Evolutionary conservation across 768 basidiomycete species (phyloP).

Genomic region (Pholiota conissans): DNA sequence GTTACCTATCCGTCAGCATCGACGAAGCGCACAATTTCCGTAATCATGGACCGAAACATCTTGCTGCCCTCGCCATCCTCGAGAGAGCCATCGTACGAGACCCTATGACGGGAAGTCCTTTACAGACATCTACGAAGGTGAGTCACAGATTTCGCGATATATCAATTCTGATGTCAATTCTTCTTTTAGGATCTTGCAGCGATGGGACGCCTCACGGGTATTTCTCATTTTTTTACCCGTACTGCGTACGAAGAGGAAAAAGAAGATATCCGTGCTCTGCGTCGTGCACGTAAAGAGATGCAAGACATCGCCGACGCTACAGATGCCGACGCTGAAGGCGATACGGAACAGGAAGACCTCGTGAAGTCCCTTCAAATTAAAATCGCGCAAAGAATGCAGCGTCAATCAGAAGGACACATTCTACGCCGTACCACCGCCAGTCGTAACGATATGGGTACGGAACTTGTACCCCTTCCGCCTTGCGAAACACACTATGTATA

Average conservation of each 20-base stretch:
- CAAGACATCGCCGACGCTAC: neutral
- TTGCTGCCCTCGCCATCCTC: constrained; percentile 11
- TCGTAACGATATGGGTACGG: constrained; percentile 7
- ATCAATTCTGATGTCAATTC: neutral
- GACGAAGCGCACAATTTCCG: constrained; percentile 26
- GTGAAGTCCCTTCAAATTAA: constrained; percentile 5
- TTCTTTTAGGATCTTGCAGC: neutral
- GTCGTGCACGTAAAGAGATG: constrained; percentile 9
- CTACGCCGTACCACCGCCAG: constrained; percentile 22
- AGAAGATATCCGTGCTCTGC: constrained; percentile 10
- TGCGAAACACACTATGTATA: constrained; percentile 1
- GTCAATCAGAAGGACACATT: constrained; percentile 15
- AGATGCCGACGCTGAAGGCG: constrained; percentile 10
- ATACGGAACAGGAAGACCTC: constrained; percentile 8
- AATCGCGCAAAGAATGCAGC: constrained; percentile 15
- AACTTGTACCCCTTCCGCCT: constrained; percentile 18
- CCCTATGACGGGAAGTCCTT: constrained; percentile 28
- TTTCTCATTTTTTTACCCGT: constrained; percentile 23
- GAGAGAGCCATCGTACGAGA: constrained; percentile 10
- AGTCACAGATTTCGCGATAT: neutral
- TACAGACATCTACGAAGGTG: constrained; percentile 26
- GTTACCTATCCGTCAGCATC: constrained; percentile 13
- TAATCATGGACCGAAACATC: constrained; percentile 18
- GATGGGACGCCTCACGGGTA: constrained; percentile 27
- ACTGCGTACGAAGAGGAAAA: constrained; percentile 20